Base-by-base conservation (phyloP, 495 filamentous ascomycete species). In the Neurospora terricola region DNA sequence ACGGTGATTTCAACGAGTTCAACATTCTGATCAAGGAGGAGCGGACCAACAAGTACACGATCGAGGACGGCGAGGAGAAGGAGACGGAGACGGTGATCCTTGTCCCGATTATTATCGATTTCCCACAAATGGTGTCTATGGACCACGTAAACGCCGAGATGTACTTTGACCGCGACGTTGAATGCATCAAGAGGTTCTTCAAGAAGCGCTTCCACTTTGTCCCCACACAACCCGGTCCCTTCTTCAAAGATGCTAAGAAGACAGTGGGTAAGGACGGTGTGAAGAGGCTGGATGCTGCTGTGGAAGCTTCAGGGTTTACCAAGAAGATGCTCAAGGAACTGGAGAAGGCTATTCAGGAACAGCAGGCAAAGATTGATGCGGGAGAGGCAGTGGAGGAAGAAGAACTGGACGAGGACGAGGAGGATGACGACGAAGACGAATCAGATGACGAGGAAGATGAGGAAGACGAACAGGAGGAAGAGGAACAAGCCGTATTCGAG, bases 1-100 rank as follows among this genome's bases (percentile, higher is more conserved):
- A 99, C 80, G 96, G 96, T 75, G 96, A 99, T 80, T 98, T 97
- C 84, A 99, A 99, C 84, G 96, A 98, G 83, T 99, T 99, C 86
- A 99, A 99, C 78, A 93, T 99, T 73, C 86, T 99, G 23, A 90
- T 98, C 81, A 90, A 94, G 75, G 94, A 97, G 77, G 86, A 88
- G 39, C 38, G 69, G 39, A 5, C 37, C 37, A 73, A 30, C 11
- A 68, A 78, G 36, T 69, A 27, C 18, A 71, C 62, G 4, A 69
- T 68, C 7, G 70, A 71, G 18, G 73, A 75, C 21, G 48, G 37
- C 7, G 79, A 83, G 69, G 71, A 72, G 3, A 73, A 80, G 40
- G 70, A 71, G 9, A 70, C 73, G 7, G 43, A 68, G 2, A 71
- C 66, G 10, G 72, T 86, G 34, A 85, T 74, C 8, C 80, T 91